These are phyloP conservation scores for Hypoxylon fuscum DNA, from an alignment of 495 filamentous ascomycete species.

Conservation along the genomic window DNA sequence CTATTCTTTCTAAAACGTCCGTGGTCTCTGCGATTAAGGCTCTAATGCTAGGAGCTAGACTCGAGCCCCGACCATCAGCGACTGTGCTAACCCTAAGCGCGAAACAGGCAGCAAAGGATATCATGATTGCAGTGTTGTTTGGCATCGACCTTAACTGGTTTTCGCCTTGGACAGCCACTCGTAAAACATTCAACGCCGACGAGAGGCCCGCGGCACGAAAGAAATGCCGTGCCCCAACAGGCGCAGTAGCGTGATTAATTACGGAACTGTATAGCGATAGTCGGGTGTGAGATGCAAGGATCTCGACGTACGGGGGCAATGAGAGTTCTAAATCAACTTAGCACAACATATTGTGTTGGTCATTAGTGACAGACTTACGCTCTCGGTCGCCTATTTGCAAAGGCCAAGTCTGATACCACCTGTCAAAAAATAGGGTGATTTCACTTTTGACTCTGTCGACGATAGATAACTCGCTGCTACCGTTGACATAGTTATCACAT, in stretches of 20 bases:
- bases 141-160: conserved; percentile 75
- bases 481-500: conserved; percentile 64
- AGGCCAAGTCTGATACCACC: conserved; percentile 48
- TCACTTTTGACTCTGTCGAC: conserved; percentile 43
- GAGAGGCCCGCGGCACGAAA: conserved; percentile 75
- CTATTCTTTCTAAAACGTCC: conserved; percentile 73
- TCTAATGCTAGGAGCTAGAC: conserved; percentile 71
- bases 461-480: conserved; percentile 33
- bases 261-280: conserved; percentile 77
- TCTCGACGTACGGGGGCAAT: conserved; percentile 77
- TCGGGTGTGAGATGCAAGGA: conserved; percentile 75
- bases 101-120: conserved; percentile 77
- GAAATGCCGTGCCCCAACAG: conserved; percentile 73
- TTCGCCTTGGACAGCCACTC: conserved; percentile 76
- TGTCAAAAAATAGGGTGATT: conserved; percentile 44
- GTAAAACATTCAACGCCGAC: conserved; percentile 75
- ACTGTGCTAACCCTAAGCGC: conserved; percentile 70
- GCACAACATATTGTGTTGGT: background rate
- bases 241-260: conserved; percentile 77
- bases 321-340: conserved; percentile 56
- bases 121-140: conserved; percentile 81
- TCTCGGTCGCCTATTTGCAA: conserved; percentile 43
- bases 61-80: conserved; percentile 61
- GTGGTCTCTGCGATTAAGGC: conserved; percentile 75
- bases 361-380: conserved; percentile 25